Evolutionary conservation across 2,329 filamentous ascomycete species (phyloP), one percentile per base, ranked within the genome.

Genomic region (Cordyceps cicadae): DNA sequence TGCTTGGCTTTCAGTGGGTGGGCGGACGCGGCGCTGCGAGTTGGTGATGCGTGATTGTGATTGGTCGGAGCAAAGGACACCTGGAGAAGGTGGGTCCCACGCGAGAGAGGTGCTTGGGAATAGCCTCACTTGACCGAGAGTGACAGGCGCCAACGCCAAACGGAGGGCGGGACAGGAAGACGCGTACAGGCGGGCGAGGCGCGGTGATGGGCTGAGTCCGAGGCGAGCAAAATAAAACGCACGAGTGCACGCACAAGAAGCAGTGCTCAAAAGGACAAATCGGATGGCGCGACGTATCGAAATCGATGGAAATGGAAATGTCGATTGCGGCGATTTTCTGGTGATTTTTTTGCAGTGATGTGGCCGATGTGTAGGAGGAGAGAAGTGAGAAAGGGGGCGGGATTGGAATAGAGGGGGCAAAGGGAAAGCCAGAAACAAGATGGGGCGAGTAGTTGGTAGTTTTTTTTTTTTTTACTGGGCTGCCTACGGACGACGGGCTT

Each of bases 251-350:
- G 71, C 69, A 72, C 68, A 70, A 64, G 72, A 74, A 71, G 68
- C 69, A 66, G 65, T 53, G 62, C 52, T 64, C 76, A 73, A 32
- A 64, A 63, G 61, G 72, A 76, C 75, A 71, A 64, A 65, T 69
- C 64, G 61, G 69, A 67, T 67, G 65, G 59, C 57, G 65, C 65
- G 70, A 70, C 60, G 67, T 71, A 71, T 71, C 64, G 66, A 67
- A 70, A 74, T 74, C 70, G 76, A 80, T 80, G 77, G 65, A 66
- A 66, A 70, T 74, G 70, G 67, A 70, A 71, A 68, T 71, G 54
- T 63, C 61, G 64, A 65, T 66, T 61, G 61, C 62, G 63, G 64
- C 59, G 55, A 54, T 60, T 65, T 68, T 68, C 63, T 68, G 71
- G 67, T 67, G 67, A 68, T 68, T 68, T 67, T 67, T 57, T 54